Evolutionary conservation across 1,139 yeast genomes (phyloP), one percentile per base, ranked within the genome.

Genomic region (Williopsis jadinii): DNA sequence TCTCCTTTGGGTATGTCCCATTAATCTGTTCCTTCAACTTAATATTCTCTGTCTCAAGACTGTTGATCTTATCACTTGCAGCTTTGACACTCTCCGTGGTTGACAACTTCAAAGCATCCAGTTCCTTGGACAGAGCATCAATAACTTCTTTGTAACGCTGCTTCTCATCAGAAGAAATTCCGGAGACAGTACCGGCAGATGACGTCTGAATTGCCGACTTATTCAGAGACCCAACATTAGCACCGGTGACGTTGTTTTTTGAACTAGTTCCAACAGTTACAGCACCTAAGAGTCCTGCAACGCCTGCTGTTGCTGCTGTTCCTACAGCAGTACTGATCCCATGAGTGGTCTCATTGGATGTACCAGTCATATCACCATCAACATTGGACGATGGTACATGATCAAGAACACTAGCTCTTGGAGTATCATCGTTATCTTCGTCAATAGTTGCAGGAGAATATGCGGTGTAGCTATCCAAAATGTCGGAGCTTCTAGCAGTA

Each of bases 31-130:
- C 28, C 43, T 50, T 58, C 41, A 72, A 56, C 6, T 46, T 43
- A 3, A 48, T 31, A 47, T 74, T 73, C 49, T 75, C 77, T 8
- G 50, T 39, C 51, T 77, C 81, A 38, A 79, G 60, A n/a, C 50
- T 51, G 32, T 59, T 58, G 37, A 78, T 76, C 46, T 68, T 71
- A 34, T 68, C 70, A 37, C 76, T 71, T 1, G 84, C 84, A 43
- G 63, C 62, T 50, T 67, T 71, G 59, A 79, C 77, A 49, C 76
- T 79, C 5, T 61, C 59, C 42, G 67, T 70, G 8, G 84, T 70
- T 8, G 74, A 63, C 9, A 61, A 43, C 49, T 67, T 75, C 51
- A 78, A 62, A 26, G 63, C 62, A 30, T 62, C 64, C 41, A 78
- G 60, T 47, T 79, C 81, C 26, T 56, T 54, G 15, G 77, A 73